These are phyloP conservation scores for Eimeria zaria DNA, from an alignment of 169 alveolate genomes.

Conservation along the genomic window DNA sequence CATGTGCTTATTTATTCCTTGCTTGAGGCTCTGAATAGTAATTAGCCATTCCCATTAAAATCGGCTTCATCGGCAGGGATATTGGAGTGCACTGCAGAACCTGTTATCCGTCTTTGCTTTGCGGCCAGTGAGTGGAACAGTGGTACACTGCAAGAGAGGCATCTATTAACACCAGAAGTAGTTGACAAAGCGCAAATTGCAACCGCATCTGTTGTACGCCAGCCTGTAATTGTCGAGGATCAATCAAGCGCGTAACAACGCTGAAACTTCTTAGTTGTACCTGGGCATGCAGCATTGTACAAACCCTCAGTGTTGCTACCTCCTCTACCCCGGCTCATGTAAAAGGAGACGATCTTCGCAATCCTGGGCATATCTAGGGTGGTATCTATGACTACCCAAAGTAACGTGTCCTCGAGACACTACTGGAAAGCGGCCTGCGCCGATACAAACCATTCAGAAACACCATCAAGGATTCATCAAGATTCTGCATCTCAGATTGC, in stretches of 20 bases:
- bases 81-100: background rate
- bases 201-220: background rate
- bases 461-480: background rate
- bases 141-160: background rate
- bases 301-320: too few relatives aligned
- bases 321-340: too few relatives aligned
- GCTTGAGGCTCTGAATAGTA: too few relatives aligned
- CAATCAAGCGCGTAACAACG: background rate
- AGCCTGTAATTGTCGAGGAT: background rate
- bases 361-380: background rate
- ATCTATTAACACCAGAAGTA: background rate
- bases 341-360: background rate
- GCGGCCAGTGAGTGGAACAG: background rate
- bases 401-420: too few relatives aligned
- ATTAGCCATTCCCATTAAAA: too few relatives aligned
- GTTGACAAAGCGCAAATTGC: background rate
- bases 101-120: background rate
- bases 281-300: background rate
- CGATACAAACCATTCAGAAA: background rate
- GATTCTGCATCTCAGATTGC: background rate
- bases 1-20: too few relatives aligned
- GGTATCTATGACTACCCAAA: background rate
- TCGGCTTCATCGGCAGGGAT: too few relatives aligned
- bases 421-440: background rate
- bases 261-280: background rate